phyloP scores from a whole-genome alignment of 345 rosid genomes.

The Erucastrum elatum region DNA sequence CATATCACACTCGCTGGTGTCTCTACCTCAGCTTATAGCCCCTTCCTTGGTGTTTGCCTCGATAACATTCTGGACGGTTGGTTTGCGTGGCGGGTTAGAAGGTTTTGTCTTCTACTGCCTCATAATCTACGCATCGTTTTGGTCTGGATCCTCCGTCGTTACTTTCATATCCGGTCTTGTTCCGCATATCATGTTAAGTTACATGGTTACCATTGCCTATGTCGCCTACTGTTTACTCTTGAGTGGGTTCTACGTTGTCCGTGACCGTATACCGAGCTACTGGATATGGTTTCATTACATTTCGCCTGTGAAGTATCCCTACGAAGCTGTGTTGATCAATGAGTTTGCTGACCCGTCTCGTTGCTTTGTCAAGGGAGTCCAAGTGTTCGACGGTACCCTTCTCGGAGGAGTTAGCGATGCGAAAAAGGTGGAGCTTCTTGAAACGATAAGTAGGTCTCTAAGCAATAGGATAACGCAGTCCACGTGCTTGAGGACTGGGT shows the following conservation, averaged over 20 bases:
- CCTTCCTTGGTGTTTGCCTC: conserved; percentile 42
- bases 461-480: conserved; percentile 27
- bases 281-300: conserved; percentile 42
- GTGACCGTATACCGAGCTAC: conserved; percentile 34
- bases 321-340: conserved; percentile 34
- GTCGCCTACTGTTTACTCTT: conserved; percentile 42
- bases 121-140: conserved; percentile 46
- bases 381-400: conserved; percentile 31
- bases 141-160: conserved; percentile 70
- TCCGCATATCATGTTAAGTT: conserved; percentile 44
- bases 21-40: conserved; percentile 40
- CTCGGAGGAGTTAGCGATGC: conserved; percentile 1
- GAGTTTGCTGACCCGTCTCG: conserved; percentile 30
- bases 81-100: conserved; percentile 43
- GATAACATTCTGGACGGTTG: conserved; percentile 50
- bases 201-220: conserved; percentile 44
- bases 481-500: conserved; percentile 36
- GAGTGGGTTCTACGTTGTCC: conserved; percentile 35
- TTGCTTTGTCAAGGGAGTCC: conserved; percentile 34
- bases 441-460: conserved; percentile 18
- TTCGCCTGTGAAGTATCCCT: conserved; percentile 31
- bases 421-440: conserved; percentile 23
- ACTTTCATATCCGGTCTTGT: conserved; percentile 46
- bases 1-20: conserved; percentile 45
- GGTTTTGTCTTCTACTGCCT: conserved; percentile 46